phyloP scores from a whole-genome alignment of 179 eudicot genomes.

The Actinidia arguta region DNA sequence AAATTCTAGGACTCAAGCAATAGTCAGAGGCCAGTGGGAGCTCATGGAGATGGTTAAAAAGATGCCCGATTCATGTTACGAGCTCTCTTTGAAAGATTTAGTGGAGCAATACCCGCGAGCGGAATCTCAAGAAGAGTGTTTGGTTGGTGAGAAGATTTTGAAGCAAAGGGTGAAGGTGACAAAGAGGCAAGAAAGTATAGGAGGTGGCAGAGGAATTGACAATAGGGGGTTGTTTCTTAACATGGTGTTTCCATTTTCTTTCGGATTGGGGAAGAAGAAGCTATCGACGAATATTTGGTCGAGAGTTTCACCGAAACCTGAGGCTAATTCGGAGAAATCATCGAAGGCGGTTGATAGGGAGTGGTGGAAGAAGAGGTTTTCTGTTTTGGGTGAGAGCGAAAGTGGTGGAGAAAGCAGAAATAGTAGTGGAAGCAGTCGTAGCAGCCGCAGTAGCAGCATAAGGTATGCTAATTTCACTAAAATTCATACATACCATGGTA shows the following conservation, averaged over 20 bases:
- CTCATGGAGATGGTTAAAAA: slow-evolving; percentile 84
- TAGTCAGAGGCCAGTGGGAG: slow-evolving; percentile 76
- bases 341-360: slow-evolving; percentile 31
- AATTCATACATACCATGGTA: neutral
- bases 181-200: slow-evolving; percentile 41
- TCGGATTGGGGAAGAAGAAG: slow-evolving; percentile 45
- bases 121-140: slow-evolving; percentile 17
- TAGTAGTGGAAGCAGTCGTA: slow-evolving; percentile 33
- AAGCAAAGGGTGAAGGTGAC: slow-evolving; percentile 15
- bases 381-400: slow-evolving; percentile 26
- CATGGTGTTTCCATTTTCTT: slow-evolving; percentile 62
- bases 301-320: slow-evolving; percentile 33
- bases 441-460: slow-evolving; percentile 28
- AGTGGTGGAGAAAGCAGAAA: slow-evolving; percentile 19
- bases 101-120: slow-evolving; percentile 48
- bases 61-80: slow-evolving; percentile 81
- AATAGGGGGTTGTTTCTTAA: slow-evolving; percentile 55
- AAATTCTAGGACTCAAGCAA: slow-evolving; percentile 63
- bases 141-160: slow-evolving; percentile 34
- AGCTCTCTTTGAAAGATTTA: slow-evolving; percentile 70
- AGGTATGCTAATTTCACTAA: slow-evolving; percentile 11
- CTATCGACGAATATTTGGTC: neutral
- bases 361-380: slow-evolving; percentile 42
- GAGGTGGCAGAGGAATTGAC: slow-evolving; percentile 51
- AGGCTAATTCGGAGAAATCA: slow-evolving; percentile 14